A percentile compares a stretch with the other conserved stretches of the same genome.
Conservation (phyloP, 1,284 basidiomycete species). For the Puccinia novopanici region DNA sequence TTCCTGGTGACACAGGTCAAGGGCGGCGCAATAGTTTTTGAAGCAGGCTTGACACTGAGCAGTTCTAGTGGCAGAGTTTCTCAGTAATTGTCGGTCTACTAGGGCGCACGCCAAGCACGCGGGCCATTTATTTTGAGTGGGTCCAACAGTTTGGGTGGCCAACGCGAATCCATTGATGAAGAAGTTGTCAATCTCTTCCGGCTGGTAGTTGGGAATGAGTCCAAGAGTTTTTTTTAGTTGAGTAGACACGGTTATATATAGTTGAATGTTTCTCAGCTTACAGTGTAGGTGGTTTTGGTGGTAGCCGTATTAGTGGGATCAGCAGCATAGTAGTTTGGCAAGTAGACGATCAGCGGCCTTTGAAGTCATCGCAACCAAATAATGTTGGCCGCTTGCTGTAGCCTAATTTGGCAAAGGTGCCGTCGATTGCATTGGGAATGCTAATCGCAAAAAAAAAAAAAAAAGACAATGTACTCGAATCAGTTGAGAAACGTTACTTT, state of each 20-base stretch:
- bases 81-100: slow-evolving; percentile 35
- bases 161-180: slow-evolving; percentile 44
- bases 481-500: neutral
- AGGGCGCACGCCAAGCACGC: slow-evolving; percentile 42
- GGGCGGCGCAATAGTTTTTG: slow-evolving; percentile 35
- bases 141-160: slow-evolving; percentile 38
- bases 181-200: slow-evolving; percentile 37
- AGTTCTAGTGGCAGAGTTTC: slow-evolving; percentile 25
- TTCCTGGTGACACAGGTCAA: neutral
- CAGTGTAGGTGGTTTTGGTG: slow-evolving; percentile 21
- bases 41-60: slow-evolving; percentile 47
- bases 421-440: slow-evolving; percentile 43
- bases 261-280: slow-evolving; percentile 25
- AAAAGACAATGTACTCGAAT: too few species aligned
- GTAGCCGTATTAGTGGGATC: slow-evolving; percentile 16
- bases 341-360: slow-evolving; percentile 36
- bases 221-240: neutral
- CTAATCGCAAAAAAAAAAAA: slow-evolving; percentile 18
- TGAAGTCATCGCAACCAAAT: slow-evolving; percentile 37
- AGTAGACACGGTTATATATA: neutral
- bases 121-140: slow-evolving; percentile 33
- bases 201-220: neutral
- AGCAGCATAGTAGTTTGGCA: slow-evolving; percentile 46
- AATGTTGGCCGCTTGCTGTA: slow-evolving; percentile 40
- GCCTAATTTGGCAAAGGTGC: slow-evolving; percentile 30